Evolutionary conservation across 1,139 yeast species (phyloP), one percentile per base, ranked within the genome.

Genomic region (Candida sp.): DNA sequence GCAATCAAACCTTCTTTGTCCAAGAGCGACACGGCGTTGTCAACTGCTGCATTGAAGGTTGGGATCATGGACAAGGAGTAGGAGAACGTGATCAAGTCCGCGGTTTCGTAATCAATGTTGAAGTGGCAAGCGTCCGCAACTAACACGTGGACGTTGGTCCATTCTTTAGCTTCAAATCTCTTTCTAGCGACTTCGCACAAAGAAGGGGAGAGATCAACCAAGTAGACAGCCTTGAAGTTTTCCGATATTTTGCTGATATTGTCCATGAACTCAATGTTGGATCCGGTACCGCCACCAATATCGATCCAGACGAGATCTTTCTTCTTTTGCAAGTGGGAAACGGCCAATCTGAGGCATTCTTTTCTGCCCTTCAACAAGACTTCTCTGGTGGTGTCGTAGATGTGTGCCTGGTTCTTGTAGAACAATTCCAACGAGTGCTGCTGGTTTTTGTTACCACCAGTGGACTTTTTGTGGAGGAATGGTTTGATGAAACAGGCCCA

Each of bases 41-140:
- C 96, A 59, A 89, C 75, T n/a, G 91, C 88, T 26, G 92, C 84
- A 67, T 88, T 87, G 69, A 85, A 89, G 41, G 90, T 78, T 41
- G 96, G 96, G 60, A 89, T 89, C 96, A 89, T 89, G 9, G 93
- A 87, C 54, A 89, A 78, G 1, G 94, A 87, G 67, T 89, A 89
- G 5, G 92, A 86, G 66, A 88, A 85, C 8, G 96, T 88, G 60
- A 89, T 77, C 56, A 89, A 73, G 62, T 89, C 92, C 35, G 78
- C 81, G 40, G 57, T 56, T 42, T 68, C 67, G 54, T 68, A 61
- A 48, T 66, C 73, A 34, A 88, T 90, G 33, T 68, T 59, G 62
- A 89, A 89, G 55, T 84, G 85, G 58, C 90, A 83, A 32, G 94
- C 96, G 68, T 89, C 96, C 35, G 88, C 88, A 59, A 88, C 82